Evolutionary conservation across 1,284 basidiomycete species (phyloP), one percentile per base, ranked within the genome.

Genomic region (Somion occarium): DNA sequence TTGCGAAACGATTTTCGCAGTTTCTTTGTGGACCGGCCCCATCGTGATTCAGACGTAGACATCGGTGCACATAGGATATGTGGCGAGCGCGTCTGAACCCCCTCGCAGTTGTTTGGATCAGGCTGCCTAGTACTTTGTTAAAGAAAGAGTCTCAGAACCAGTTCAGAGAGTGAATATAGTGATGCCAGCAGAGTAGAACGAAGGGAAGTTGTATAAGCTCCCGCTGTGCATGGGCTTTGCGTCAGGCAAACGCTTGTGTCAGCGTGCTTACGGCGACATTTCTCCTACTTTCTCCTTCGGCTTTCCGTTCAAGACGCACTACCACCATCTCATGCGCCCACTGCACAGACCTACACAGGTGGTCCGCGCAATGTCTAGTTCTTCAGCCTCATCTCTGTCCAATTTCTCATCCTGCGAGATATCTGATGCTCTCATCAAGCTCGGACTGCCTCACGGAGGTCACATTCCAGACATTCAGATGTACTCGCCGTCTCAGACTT

Each of bases 391-490:
- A 27, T 55, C 63, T n/a, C 72, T 83, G 22, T 60, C 68, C 27
- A 61, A 62, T 9, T 83, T 80, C 61, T 83, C 88, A 5, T 78
- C 87, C 37, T 91, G 88, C 70, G 88, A 97, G 75, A 75, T 98
- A 18, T 94, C 94, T 1, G 95, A 98, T 67, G 92, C 93, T 1
- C 80, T 98, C 61, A 74, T 95, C 62, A 95, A 93, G 67, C 83
- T 98, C 30, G 83, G 85, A 12, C 64, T 82, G 3, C 73, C 79
- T 3, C 78, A 85, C 60, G 94, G 93, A 1, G 94, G 95, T 0
- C 78, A 84, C 62, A 75, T 98, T 30, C 85, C 93, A 1, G 93
- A 95, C 65, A 81, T 98, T 23, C 71, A 80, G 42, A 73, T 81
- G 57, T 66, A 78, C 48, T 83, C 82, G 18, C 78, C 82, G 1